Evolutionary conservation across 228 moss, liverwort and hornwort genomes (phyloP).

Genomic region (Sphagnum magellanicum): DNA sequence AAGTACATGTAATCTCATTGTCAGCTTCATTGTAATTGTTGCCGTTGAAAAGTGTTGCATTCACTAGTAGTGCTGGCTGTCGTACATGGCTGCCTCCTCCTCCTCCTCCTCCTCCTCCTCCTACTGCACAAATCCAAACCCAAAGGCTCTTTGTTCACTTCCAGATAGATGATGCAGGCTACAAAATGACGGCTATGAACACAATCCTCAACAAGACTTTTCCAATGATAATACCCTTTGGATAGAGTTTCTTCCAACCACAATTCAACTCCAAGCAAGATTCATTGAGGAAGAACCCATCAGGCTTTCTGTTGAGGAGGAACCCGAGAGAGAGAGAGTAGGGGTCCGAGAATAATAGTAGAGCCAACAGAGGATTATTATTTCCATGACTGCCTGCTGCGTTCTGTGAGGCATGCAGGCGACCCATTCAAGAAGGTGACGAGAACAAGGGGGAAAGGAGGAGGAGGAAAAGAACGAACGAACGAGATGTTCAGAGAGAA

Average conservation of each 20-base stretch:
- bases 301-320: no score
- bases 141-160: background rate
- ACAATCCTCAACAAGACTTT: background rate
- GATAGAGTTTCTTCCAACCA: background rate
- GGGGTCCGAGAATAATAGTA: no score
- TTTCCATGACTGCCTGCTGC: no score
- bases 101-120: conserved; percentile 1
- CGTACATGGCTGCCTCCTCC: conserved; percentile 21
- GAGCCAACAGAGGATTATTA: no score
- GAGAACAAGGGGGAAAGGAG: no score
- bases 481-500: no score
- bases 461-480: no score
- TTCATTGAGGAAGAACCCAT: no score
- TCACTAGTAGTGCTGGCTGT: conserved; percentile 29
- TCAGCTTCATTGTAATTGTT: conserved; percentile 7
- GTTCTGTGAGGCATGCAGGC: no score
- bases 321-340: no score
- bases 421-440: no score
- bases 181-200: background rate
- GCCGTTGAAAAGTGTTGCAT: conserved; percentile 28
- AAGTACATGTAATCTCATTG: conserved; percentile 55
- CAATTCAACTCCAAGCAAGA: no score
- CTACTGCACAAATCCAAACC: conserved; percentile 33
- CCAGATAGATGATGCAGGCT: background rate
- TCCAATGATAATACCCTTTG: background rate